Conservation (phyloP, 192 early-diverging fungal species). For the Umbelopsis ramanniana region DNA sequence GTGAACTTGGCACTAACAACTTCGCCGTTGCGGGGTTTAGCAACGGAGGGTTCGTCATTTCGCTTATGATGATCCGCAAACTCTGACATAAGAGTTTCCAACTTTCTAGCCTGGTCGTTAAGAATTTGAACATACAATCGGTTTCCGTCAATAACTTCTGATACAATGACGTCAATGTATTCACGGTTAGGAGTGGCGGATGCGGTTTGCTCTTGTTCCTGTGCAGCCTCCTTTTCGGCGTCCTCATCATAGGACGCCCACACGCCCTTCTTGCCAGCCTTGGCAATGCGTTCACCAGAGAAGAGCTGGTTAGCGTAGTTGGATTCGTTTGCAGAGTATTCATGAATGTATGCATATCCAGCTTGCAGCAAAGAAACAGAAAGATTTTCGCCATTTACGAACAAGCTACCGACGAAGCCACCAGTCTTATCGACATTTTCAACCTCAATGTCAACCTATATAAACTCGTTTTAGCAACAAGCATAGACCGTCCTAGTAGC, state of each 20-base stretch:
- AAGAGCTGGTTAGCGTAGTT: constrained; percentile 69
- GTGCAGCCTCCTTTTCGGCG: constrained; percentile 43
- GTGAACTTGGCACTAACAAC: constrained; percentile 85
- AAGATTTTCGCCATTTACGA: constrained; percentile 71
- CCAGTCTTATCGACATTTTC: constrained; percentile 92
- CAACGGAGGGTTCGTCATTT: constrained; percentile 40
- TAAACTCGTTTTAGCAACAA: not conserved
- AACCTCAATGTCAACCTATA: constrained; percentile 76
- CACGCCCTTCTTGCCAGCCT: constrained; percentile 67
- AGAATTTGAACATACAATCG: constrained; percentile 71
- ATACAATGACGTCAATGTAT: constrained; percentile 76
- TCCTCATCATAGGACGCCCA: constrained; percentile 67
- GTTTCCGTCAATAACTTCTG: constrained; percentile 62
- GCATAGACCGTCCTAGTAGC: not conserved
- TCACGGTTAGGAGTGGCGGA: constrained; percentile 64
- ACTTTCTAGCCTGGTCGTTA: constrained; percentile 56
- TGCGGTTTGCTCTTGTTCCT: constrained; percentile 41
- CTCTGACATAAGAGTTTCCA: constrained; percentile 87
- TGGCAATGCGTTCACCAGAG: constrained; percentile 79
- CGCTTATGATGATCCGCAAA: constrained; percentile 66
- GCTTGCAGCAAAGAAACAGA: constrained; percentile 74
- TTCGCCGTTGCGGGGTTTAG: constrained; percentile 71
- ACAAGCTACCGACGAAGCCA: constrained; percentile 90
- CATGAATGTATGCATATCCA: constrained; percentile 85
- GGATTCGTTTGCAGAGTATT: constrained; percentile 85